Evolutionary conservation across 2,329 filamentous ascomycete species (phyloP), one percentile per base, ranked within the genome.

Genomic region (Xylariaceae sp.): DNA sequence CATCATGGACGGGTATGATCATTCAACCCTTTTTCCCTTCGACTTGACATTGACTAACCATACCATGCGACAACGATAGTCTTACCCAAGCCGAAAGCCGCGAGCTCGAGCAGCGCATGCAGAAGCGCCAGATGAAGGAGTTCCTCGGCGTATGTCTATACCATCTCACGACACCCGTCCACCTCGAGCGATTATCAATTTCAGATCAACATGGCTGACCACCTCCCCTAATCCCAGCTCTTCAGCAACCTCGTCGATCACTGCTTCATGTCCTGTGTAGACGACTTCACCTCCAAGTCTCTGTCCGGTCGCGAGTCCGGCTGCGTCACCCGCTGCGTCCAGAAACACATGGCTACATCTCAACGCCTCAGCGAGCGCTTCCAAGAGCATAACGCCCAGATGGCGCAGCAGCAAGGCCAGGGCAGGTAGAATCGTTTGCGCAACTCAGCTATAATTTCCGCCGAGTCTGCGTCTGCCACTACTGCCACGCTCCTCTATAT

Each of bases 61-160:
- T 27, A 19, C 36, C 35, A 42, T 36, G 11, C 19, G 18, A 48
- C 33, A 48, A 22, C 44, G n/a, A n/a, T n/a, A 79, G 77, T 69
- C 86, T 95, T 68, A 89, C 82, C 61, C 69, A 79, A 64, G 71
- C 83, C 64, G 92, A 97, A 79, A 89, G 95, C 78, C 88, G 89
- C 75, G 89, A 94, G 80, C 87, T 99, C 68, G 87, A 95, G 74
- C 75, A 83, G 75, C 90, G 94, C 73, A 91, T 99, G 83, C 90
- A 97, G 78, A 88, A 89, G 75, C 95, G 94, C 75, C 94, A 99
- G 75, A 89, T 99, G 80, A 96, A 96, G 77, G 92, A 97, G 70
- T 97, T 99, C 69, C 96, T 97, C 86, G 88, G 83, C 65, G 94
- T 97, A 80, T 62, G 89, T 78, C 40, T 10, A 49, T 35, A 17